These are phyloP conservation scores for Clathrospora elynae DNA, from an alignment of 2,329 filamentous ascomycete species.

Conservation along the genomic window DNA sequence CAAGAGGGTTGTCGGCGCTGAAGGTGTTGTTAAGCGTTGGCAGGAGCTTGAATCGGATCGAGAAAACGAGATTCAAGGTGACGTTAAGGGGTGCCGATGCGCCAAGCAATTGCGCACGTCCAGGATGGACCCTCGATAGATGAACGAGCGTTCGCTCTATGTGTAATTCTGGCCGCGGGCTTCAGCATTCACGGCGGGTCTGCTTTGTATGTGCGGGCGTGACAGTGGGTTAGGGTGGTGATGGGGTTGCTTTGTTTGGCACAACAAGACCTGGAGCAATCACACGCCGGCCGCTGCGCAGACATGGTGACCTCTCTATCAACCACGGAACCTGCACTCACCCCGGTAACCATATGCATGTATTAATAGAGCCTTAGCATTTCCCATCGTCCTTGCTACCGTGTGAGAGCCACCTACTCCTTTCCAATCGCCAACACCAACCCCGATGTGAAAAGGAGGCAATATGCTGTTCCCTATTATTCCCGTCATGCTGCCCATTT, in stretches of 20 bases:
- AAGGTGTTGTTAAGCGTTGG: constrained; percentile 11
- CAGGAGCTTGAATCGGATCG: constrained; percentile 20
- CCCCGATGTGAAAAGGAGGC: constrained; percentile 12
- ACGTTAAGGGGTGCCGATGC: constrained; percentile 24
- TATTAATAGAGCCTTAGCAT: constrained; percentile 15
- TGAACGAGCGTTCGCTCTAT: constrained; percentile 16
- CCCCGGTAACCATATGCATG: constrained; percentile 1
- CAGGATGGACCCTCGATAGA: constrained; percentile 14
- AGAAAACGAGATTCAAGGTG: constrained; percentile 22
- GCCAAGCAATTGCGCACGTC: constrained; percentile 19
- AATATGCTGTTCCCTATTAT: constrained; percentile 16
- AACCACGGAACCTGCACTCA: constrained; percentile 4
- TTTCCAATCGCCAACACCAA: constrained; percentile 8
- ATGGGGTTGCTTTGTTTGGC: constrained; percentile 7
- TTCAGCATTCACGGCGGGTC: too few species aligned
- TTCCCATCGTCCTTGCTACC: constrained; percentile 9
- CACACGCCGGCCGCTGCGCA: background rate
- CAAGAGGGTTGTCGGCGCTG: constrained; percentile 1
- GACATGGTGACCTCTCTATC: too few species aligned
- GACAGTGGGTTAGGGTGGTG: background rate
- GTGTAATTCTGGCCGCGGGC: constrained; percentile 12
- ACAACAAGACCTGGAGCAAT: constrained; percentile 9
- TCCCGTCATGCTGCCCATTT: constrained; percentile 5
- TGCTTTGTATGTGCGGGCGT: background rate
- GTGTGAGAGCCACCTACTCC: too few species aligned